Evolutionary conservation across 2,329 filamentous ascomycete species (phyloP).

Genomic region (Colletotrichum sp.): DNA sequence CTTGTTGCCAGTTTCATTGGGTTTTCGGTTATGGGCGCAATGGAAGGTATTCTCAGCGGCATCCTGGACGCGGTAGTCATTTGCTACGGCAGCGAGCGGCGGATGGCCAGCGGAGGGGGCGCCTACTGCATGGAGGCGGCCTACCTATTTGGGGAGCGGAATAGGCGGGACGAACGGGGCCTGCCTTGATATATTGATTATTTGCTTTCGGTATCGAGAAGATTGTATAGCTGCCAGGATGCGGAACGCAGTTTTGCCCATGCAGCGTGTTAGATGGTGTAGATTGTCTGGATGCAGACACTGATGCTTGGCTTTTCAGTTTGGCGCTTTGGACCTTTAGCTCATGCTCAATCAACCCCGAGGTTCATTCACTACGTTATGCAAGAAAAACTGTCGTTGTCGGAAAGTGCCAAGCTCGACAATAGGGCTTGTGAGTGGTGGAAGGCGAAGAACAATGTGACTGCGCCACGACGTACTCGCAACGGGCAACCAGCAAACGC

Average conservation of each 20-base stretch:
- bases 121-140: slow-evolving; percentile 93
- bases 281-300: background rate
- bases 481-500: background rate
- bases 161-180: slow-evolving; percentile 37
- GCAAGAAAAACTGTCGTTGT: background rate
- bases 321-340: background rate
- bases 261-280: background rate
- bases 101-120: slow-evolving; percentile 68
- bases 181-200: slow-evolving; percentile 15
- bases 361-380: background rate
- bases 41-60: slow-evolving; percentile 86
- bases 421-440: background rate
- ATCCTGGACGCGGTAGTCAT: slow-evolving; percentile 89
- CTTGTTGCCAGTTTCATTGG: slow-evolving; percentile 93
- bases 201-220: background rate
- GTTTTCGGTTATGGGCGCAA: slow-evolving; percentile 89
- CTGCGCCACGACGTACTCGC: slow-evolving; percentile 13
- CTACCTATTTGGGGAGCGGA: slow-evolving; percentile 79
- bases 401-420: background rate
- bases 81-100: slow-evolving; percentile 91
- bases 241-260: background rate
- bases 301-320: background rate
- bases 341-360: background rate
- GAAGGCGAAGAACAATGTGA: background rate
- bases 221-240: background rate